phyloP scores from a whole-genome alignment of 1,139 yeast species.

The Meyerozyma sp. region DNA sequence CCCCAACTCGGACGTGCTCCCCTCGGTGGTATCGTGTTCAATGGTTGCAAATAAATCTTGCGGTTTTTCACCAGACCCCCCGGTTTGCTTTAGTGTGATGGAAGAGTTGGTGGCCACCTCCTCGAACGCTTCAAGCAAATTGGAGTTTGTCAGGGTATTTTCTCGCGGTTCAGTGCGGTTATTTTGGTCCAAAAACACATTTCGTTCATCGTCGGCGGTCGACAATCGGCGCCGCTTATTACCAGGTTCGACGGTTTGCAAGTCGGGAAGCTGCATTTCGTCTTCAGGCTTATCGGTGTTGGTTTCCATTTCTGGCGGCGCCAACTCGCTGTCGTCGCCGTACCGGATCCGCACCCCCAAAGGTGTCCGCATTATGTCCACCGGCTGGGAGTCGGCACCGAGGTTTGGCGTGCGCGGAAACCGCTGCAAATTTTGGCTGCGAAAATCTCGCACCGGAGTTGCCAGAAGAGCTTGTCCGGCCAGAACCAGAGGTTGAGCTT shows the following conservation, averaged over 20 bases:
- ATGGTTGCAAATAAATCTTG: slow-evolving; percentile 8
- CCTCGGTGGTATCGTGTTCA: slow-evolving; percentile 3
- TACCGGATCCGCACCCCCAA: slow-evolving; percentile 18
- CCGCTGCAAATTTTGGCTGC: slow-evolving; percentile 28
- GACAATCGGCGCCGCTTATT: not conserved
- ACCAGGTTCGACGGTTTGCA: not conserved
- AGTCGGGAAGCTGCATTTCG: not conserved
- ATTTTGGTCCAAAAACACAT: slow-evolving; percentile 28
- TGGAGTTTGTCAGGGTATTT: slow-evolving; percentile 23
- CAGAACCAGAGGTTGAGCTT: not conserved
- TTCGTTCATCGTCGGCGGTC: slow-evolving; percentile 13
- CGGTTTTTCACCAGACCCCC: slow-evolving; percentile 4
- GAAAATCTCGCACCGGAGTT: slow-evolving; percentile 8
- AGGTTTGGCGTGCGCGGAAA: slow-evolving; percentile 47
- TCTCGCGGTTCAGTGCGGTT: slow-evolving; percentile 12
- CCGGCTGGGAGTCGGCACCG: slow-evolving; percentile 10
- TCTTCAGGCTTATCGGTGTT: not conserved
- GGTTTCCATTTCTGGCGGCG: slow-evolving; percentile 24
- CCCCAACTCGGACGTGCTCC: slow-evolving; percentile 2
- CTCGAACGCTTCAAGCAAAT: slow-evolving; percentile 19
- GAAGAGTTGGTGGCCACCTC: slow-evolving; percentile 17
- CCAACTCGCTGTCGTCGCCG: slow-evolving; percentile 29
- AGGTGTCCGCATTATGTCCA: slow-evolving; percentile 21
- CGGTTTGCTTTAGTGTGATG: slow-evolving; percentile 3
- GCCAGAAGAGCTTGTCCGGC: no score